phyloP scores from a whole-genome alignment of 768 basidiomycete genomes.

The Trametes gibbosa region DNA sequence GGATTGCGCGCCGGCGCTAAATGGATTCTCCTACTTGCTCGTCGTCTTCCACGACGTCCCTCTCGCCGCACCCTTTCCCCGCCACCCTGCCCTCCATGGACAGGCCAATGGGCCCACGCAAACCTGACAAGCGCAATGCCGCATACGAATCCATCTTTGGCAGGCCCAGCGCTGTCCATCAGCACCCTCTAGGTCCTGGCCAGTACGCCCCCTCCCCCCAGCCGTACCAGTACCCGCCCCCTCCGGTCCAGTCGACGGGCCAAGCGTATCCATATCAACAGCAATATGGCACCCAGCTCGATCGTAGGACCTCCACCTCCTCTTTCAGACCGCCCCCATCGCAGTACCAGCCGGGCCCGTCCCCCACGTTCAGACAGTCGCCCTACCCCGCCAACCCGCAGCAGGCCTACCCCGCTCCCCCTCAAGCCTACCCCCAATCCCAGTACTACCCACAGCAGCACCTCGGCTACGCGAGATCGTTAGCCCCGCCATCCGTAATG shows the following conservation, averaged over 20 bases:
- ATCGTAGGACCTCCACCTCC: constrained; percentile 48
- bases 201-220: constrained; percentile 34
- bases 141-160: constrained; percentile 91
- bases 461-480: constrained; percentile 31
- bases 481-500: constrained; percentile 41
- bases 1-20: constrained; percentile 12
- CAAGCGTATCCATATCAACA: constrained; percentile 26
- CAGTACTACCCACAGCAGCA: constrained; percentile 31
- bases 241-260: too few species aligned
- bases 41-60: constrained; percentile 11
- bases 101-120: constrained; percentile 56
- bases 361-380: constrained; percentile 37
- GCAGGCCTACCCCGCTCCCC: constrained; percentile 19
- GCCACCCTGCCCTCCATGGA: constrained; percentile 38
- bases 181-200: constrained; percentile 26
- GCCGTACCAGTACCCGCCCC: constrained; percentile 39
- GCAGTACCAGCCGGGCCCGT: constrained; percentile 24
- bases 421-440: constrained; percentile 20
- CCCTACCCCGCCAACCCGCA: constrained; percentile 36
- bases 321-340: constrained; percentile 36
- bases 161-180: constrained; percentile 60
- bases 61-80: background rate
- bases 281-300: constrained; percentile 33
- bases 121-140: constrained; percentile 68
- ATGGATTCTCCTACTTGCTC: constrained; percentile 14